phyloP scores from a whole-genome alignment of 257 asterid species.

The Fraxinus americana region DNA sequence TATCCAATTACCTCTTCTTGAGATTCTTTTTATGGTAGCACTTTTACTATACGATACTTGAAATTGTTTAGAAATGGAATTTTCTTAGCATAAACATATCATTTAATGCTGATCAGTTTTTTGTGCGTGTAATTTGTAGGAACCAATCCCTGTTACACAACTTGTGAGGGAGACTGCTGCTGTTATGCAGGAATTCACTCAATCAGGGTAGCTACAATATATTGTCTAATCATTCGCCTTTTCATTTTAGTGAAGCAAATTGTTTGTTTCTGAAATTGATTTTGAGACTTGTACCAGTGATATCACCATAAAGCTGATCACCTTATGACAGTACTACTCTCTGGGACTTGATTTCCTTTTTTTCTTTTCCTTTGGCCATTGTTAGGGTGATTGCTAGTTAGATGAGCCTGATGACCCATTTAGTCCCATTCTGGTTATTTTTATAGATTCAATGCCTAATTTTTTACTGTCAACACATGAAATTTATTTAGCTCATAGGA shows the following conservation, averaged over 20 bases:
- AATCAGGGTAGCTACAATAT: slow-evolving; percentile 73
- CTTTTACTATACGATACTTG: neutral
- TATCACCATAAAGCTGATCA: neutral
- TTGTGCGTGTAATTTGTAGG: slow-evolving; percentile 45
- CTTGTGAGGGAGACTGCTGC: slow-evolving; percentile 98
- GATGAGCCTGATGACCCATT: neutral
- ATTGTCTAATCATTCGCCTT: neutral
- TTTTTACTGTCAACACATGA: neutral
- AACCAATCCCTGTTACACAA: slow-evolving; percentile 94
- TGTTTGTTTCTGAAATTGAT: neutral
- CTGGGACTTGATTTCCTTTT: neutral
- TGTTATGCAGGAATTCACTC: slow-evolving; percentile 99
- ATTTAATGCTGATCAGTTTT: slow-evolving; percentile 22
- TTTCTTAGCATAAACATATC: slow-evolving; percentile 11
- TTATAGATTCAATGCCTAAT: neutral
- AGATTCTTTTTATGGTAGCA: slow-evolving; percentile 3
- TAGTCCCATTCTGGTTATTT: neutral
- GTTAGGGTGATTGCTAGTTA: neutral
- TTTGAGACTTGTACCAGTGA: neutral
- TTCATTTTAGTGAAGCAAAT: neutral
- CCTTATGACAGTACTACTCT: neutral
- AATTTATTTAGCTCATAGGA: neutral
- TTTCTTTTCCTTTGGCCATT: neutral
- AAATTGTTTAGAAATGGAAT: slow-evolving; percentile 13
- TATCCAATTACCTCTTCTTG: neutral